These are phyloP conservation scores for Fusarium mangiferae DNA, from an alignment of 2,329 filamentous ascomycete genomes.

Conservation along the genomic window DNA sequence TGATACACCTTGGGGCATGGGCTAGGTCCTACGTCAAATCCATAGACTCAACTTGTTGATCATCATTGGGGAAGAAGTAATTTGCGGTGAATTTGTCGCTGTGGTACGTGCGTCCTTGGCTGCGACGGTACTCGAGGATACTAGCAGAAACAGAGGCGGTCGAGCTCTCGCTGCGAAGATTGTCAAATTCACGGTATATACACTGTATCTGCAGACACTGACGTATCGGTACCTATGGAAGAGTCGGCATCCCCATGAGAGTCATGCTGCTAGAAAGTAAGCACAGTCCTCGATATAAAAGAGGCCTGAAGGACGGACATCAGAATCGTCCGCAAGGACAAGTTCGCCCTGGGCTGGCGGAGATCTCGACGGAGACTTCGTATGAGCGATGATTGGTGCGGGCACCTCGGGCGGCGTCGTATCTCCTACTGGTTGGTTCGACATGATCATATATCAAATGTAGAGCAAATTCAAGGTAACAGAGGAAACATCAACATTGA, in stretches of 20 bases:
- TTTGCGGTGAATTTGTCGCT: background rate
- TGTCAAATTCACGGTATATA: fast-evolving
- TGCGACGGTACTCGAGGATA: background rate
- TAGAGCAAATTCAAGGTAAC: too few relatives aligned
- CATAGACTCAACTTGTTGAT: background rate
- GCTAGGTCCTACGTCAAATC: background rate
- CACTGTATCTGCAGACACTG: fast-evolving
- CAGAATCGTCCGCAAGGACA: background rate
- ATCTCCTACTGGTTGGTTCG: background rate
- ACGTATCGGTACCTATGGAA: background rate
- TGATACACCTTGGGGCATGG: fast-evolving
- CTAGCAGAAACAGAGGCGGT: background rate
- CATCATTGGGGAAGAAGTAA: background rate
- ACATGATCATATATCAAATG: background rate
- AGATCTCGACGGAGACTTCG: background rate
- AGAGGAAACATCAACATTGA: background rate
- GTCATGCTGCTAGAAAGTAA: background rate
- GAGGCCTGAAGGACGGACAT: fast-evolving
- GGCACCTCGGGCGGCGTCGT: fast-evolving
- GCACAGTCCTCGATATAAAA: fast-evolving
- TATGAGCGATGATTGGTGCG: fast-evolving
- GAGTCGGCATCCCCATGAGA: background rate
- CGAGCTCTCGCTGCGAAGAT: background rate
- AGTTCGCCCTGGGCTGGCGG: fast-evolving
- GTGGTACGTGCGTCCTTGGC: background rate